phyloP scores from a whole-genome alignment of 2,329 filamentous ascomycete species.

The Westerdykella ornata region DNA sequence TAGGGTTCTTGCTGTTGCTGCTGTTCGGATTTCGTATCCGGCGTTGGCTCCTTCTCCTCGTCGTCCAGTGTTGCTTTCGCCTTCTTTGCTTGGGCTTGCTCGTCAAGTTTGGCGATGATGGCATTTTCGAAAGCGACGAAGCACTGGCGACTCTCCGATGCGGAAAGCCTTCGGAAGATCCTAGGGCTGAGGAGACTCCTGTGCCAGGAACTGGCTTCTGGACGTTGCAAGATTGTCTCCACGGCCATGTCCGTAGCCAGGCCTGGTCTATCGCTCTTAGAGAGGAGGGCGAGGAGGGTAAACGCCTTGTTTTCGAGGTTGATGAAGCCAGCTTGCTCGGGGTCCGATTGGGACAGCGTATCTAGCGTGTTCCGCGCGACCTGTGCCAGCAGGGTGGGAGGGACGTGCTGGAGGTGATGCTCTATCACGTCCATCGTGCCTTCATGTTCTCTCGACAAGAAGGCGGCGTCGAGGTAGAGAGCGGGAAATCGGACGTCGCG shows the following conservation, averaged over 20 bases:
- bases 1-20: conserved; percentile 6
- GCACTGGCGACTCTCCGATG: conserved; percentile 23
- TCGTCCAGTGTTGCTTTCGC: not conserved
- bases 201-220: conserved; percentile 41
- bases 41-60: not conserved
- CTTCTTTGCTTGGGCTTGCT: conserved; percentile 13
- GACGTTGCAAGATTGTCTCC: conserved; percentile 24
- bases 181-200: conserved; percentile 27
- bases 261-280: conserved; percentile 26
- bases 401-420: conserved; percentile 12
- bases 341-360: conserved; percentile 4
- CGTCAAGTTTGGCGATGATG: conserved; percentile 24
- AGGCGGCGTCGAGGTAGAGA: conserved; percentile 30
- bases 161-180: conserved; percentile 31
- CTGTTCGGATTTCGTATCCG: not conserved
- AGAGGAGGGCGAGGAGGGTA: conserved; percentile 16
- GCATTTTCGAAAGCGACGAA: conserved; percentile 23
- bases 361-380: conserved; percentile 11
- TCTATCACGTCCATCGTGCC: conserved; percentile 5
- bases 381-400: conserved; percentile 14
- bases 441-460: conserved; percentile 14
- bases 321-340: conserved; percentile 4
- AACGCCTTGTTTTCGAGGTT: conserved; percentile 21
- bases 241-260: conserved; percentile 26
- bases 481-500: conserved; percentile 26